A percentile compares a stretch with the other conserved stretches of the same genome.
Conservation (phyloP, 805 yeast species). For the Tetrapisispora fleetii region DNA sequence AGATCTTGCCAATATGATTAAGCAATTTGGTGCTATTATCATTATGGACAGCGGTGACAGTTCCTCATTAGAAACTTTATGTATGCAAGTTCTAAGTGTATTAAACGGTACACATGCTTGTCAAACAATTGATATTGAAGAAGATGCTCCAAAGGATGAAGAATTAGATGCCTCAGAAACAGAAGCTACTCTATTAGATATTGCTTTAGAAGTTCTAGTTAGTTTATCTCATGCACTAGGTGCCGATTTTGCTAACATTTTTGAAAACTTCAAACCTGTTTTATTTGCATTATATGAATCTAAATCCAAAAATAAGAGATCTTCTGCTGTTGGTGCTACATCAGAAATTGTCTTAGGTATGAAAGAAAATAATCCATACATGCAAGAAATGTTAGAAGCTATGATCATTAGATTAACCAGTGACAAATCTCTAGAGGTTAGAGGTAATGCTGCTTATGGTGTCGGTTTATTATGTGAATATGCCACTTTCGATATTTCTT, state of each 20-base stretch:
- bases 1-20: slow-evolving; percentile 56
- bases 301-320: slow-evolving; percentile 65
- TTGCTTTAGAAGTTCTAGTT: slow-evolving; percentile 78
- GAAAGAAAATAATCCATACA: slow-evolving; percentile 53
- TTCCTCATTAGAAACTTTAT: slow-evolving; percentile 53
- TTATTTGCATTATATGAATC: slow-evolving; percentile 48
- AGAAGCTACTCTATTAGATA: slow-evolving; percentile 66
- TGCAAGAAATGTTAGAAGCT: slow-evolving; percentile 59
- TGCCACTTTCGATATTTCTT: slow-evolving; percentile 44
- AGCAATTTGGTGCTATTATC: slow-evolving; percentile 59
- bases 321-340: slow-evolving; percentile 75
- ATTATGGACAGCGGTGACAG: slow-evolving; percentile 51
- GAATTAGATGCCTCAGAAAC: slow-evolving; percentile 48
- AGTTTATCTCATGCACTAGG: slow-evolving; percentile 69
- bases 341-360: slow-evolving; percentile 82
- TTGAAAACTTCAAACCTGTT: slow-evolving; percentile 59
- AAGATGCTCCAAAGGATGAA: slow-evolving; percentile 45
- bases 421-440: slow-evolving; percentile 75
- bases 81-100: slow-evolving; percentile 60
- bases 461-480: slow-evolving; percentile 61
- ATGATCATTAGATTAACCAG: slow-evolving; percentile 61
- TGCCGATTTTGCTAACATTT: slow-evolving; percentile 64
- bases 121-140: slow-evolving; percentile 67
- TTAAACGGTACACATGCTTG: slow-evolving; percentile 77
- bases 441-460: slow-evolving; percentile 95